Evolutionary conservation across 208 protist genomes (phyloP).

Genomic region (Trypanosoma theileri): DNA sequence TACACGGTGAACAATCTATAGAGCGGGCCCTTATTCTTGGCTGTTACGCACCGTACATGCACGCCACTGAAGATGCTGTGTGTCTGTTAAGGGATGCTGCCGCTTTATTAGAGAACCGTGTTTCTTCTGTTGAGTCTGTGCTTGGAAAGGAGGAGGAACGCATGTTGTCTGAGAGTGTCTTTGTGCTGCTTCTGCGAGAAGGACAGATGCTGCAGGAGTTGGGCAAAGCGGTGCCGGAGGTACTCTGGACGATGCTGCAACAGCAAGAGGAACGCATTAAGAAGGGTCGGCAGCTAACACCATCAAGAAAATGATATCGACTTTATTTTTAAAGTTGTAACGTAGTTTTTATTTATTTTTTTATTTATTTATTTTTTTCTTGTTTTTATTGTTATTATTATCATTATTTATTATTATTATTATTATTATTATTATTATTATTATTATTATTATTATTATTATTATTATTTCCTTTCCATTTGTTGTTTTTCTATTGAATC

Average conservation of each 20-base stretch:
- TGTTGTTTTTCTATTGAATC: no score
- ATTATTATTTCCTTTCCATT: no score
- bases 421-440: no score
- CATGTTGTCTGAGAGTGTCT: conserved; percentile 78
- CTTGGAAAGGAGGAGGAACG: conserved; percentile 63
- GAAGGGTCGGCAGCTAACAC: neutral
- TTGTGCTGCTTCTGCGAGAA: conserved; percentile 71
- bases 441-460: no score
- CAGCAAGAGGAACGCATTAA: conserved; percentile 24
- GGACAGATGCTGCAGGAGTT: conserved; percentile 74
- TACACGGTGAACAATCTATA: conserved; percentile 52
- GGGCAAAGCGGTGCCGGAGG: conserved; percentile 35
- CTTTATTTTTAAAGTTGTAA: neutral
- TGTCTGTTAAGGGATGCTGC: conserved; percentile 29
- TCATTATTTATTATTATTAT: no score
- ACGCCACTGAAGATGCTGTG: conserved; percentile 32
- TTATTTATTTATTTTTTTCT: conserved; percentile 1
- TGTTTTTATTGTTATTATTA: neutral
- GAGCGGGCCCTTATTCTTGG: conserved; percentile 73
- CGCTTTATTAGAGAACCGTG: conserved; percentile 42
- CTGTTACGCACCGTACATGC: conserved; percentile 71
- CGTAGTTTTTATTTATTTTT: neutral
- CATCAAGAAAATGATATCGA: neutral
- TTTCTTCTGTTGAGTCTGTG: conserved; percentile 59
- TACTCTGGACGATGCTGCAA: conserved; percentile 36